Percentiles rank a stretch among this genome's conserved stretches.
Conservation (phyloP, 768 basidiomycete species). For the Kwoniella newhampshirensis region DNA sequence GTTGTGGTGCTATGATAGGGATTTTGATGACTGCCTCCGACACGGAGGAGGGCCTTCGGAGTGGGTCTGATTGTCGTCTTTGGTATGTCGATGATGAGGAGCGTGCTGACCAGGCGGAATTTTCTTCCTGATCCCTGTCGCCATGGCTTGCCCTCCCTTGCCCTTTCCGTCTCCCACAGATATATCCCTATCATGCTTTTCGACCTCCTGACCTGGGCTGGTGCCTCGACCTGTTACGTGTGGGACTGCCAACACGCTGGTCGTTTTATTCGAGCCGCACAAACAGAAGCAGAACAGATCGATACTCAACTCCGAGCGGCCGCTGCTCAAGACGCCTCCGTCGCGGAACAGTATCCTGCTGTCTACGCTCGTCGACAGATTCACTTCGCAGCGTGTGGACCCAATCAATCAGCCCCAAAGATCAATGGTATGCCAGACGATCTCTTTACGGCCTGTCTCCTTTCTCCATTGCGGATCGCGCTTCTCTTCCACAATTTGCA, state of each 20-base stretch:
- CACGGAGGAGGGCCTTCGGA: conserved; percentile 39
- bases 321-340: conserved; percentile 27
- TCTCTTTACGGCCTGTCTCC: conserved; percentile 42
- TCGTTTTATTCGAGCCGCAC: conserved; percentile 40
- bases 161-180: conserved; percentile 12
- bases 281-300: conserved; percentile 43
- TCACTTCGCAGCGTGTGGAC: conserved; percentile 45
- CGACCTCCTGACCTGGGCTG: conserved; percentile 46
- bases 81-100: too few species aligned
- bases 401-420: conserved; percentile 31
- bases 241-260: conserved; percentile 47
- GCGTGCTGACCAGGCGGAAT: too few species aligned
- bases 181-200: conserved; percentile 50
- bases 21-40: conserved; percentile 40
- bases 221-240: conserved; percentile 40
- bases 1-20: conserved; percentile 46
- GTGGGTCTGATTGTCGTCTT: conserved; percentile 22
- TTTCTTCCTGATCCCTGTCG: too few species aligned
- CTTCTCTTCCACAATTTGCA: conserved; percentile 40
- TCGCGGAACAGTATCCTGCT: conserved; percentile 34
- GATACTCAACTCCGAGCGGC: conserved; percentile 41
- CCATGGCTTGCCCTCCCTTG: too few species aligned
- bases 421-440: conserved; percentile 44
- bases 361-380: conserved; percentile 43
- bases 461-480: conserved; percentile 35